Base-by-base conservation (phyloP, 176 grass and related monocot genomes). In the Triticum turgidum region DNA sequence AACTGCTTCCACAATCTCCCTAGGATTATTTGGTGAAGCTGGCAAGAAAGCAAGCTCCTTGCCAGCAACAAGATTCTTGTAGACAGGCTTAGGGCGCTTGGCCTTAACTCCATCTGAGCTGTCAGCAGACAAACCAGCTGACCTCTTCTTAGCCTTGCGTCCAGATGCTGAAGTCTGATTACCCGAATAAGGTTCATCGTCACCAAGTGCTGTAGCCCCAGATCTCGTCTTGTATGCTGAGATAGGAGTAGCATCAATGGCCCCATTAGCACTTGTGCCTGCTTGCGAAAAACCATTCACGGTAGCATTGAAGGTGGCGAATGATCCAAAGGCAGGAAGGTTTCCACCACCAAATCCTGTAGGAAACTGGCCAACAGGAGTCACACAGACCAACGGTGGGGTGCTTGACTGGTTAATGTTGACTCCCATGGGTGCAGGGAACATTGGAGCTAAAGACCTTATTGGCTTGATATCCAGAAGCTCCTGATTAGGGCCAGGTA, bases 361-460 rank as follows among this genome's bases (percentile, higher is more conserved):
- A 74, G 82, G 51, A 73, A 91, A 93, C 82, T 84, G 87, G 75
- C 87, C 73, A 80, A 86, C 90, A 2, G 91, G 95, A 66, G 91
- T 91, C 21, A 98, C 86, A 88, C 93, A 87, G 86, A 95, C 78
- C 61, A 95, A 74, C 3, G 93, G 93, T 54, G 96, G 93, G 54
- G 88, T 91, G 27, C 87, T 90, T 65, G 80, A 93, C 73, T 98
- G 86, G 74, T 91, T 93, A 65, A 91, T 82, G 49, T 98, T 90
- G 79, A 89, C 87, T 52, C 96, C 96, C 75, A 98, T 87, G 33
- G 93, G 83, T 44, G 93, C 80, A 83, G 96, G 96, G 85, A 98
- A 98, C 96, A 98, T 98, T 64, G 96, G 95, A 74, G 96, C 83
- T 49, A 98, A 90, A 38, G 96, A 95, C 73, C 91, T 80, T 73